These are phyloP conservation scores for Triticum urartu DNA, from an alignment of 176 grass and related monocot genomes.

Conservation along the genomic window DNA sequence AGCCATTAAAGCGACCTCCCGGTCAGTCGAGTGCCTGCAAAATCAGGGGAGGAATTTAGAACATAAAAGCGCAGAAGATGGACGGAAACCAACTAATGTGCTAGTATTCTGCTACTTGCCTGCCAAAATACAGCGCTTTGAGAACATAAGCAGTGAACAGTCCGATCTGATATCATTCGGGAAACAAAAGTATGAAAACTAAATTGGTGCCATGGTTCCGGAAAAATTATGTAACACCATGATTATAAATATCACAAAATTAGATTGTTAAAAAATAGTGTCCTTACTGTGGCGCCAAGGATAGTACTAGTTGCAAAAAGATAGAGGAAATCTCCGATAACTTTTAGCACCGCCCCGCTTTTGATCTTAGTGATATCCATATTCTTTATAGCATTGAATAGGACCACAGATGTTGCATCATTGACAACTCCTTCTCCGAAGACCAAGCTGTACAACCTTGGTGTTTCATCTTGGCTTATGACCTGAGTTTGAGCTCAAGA, in stretches of 20 bases:
- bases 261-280: background rate
- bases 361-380: slow-evolving; percentile 58
- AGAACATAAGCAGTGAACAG: slow-evolving; percentile 88
- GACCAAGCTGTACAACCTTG: slow-evolving; percentile 88
- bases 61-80: background rate
- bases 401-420: slow-evolving; percentile 81
- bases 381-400: slow-evolving; percentile 89
- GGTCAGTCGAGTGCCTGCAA: slow-evolving; percentile 84
- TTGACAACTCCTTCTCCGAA: slow-evolving; percentile 95
- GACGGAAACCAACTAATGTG: background rate
- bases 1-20: slow-evolving; percentile 85
- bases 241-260: background rate
- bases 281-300: slow-evolving; percentile 74
- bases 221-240: background rate
- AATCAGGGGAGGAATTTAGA: slow-evolving; percentile 12
- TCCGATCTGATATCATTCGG: slow-evolving; percentile 55
- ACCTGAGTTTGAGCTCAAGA: slow-evolving; percentile 39
- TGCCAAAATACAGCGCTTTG: slow-evolving; percentile 84
- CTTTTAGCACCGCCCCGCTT: slow-evolving; percentile 41
- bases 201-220: background rate
- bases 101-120: slow-evolving; percentile 43
- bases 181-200: background rate
- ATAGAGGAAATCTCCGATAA: slow-evolving; percentile 78
- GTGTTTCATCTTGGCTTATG: slow-evolving; percentile 86
- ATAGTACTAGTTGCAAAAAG: slow-evolving; percentile 72